Evolutionary conservation across 75 land plant species (phyloP).

Genomic region (Larix kaempferi): DNA sequence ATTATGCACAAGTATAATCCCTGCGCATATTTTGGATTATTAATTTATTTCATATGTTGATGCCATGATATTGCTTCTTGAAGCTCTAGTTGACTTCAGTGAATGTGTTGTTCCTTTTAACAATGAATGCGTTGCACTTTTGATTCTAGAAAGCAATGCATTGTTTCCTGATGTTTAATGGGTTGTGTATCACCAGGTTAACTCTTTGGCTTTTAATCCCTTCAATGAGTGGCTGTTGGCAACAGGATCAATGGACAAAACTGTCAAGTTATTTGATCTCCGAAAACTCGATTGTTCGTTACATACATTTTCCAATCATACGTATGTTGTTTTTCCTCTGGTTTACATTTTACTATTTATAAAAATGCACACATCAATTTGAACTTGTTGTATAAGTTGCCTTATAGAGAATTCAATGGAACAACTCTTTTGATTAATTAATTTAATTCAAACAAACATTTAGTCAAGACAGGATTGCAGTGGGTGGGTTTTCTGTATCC

Average conservation of each 20-base stretch:
- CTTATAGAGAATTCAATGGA: too few relatives aligned
- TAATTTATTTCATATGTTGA: background rate
- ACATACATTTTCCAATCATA: slow-evolving; percentile 77
- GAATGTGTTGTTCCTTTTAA: background rate
- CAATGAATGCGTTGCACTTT: background rate
- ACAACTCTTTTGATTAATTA: background rate
- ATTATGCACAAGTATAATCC: too few relatives aligned
- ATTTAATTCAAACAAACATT: background rate
- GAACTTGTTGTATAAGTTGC: too few relatives aligned
- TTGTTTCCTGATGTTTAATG: background rate
- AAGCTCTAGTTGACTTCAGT: background rate
- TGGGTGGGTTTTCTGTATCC: background rate
- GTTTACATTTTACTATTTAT: background rate
- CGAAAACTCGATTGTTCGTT: slow-evolving; percentile 57
- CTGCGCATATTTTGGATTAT: background rate
- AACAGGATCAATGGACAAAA: slow-evolving; percentile 87
- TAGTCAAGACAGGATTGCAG: background rate
- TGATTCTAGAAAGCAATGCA: background rate
- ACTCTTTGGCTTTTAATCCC: slow-evolving; percentile 84
- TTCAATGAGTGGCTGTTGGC: slow-evolving; percentile 89
- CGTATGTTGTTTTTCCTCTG: slow-evolving; percentile 32
- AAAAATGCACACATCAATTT: too few relatives aligned
- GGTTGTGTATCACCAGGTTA: slow-evolving; percentile 54
- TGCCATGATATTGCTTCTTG: background rate
- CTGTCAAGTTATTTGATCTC: slow-evolving; percentile 72